These are phyloP conservation scores for Alternaria postmessia DNA, from an alignment of 2,329 filamentous ascomycete species.

Conservation along the genomic window DNA sequence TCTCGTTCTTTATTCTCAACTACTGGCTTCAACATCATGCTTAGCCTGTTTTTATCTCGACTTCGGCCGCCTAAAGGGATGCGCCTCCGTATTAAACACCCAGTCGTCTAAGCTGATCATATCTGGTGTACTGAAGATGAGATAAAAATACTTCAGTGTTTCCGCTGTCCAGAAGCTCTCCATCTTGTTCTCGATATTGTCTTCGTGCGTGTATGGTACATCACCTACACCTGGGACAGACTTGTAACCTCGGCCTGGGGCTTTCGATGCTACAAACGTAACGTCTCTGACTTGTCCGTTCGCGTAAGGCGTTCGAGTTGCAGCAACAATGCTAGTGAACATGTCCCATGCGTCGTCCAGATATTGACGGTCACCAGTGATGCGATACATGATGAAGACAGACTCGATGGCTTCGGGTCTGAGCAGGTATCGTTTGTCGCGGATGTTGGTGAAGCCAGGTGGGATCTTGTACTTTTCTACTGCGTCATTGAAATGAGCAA, in stretches of 20 bases:
- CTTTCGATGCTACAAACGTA: constrained; percentile 30
- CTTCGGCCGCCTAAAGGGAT: constrained; percentile 54
- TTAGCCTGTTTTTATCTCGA: background rate
- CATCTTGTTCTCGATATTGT: constrained; percentile 46
- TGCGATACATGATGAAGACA: constrained; percentile 67
- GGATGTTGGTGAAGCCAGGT: constrained; percentile 52
- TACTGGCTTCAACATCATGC: background rate
- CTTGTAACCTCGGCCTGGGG: constrained; percentile 6
- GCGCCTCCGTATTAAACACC: constrained; percentile 61
- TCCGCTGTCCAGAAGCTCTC: constrained; percentile 60
- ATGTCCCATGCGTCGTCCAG: constrained; percentile 59
- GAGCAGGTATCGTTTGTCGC: constrained; percentile 56
- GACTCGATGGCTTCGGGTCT: constrained; percentile 67
- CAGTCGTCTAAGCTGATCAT: constrained; percentile 58
- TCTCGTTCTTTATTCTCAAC: background rate
- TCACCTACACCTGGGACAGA: constrained; percentile 5
- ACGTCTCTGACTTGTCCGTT: constrained; percentile 58
- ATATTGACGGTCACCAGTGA: constrained; percentile 61
- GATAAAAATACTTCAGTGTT: constrained; percentile 61
- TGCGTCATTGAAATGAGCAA: constrained; percentile 21
- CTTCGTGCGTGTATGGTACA: constrained; percentile 12
- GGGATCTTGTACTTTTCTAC: constrained; percentile 40
- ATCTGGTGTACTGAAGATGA: constrained; percentile 56
- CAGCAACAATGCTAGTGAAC: constrained; percentile 54
- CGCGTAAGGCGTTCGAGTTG: constrained; percentile 51